A percentile compares a stretch with the other conserved stretches of the same genome.
Evolutionary conservation across 2,329 filamentous ascomycete species (phyloP).

Genomic region (Colletotrichum sp.): DNA sequence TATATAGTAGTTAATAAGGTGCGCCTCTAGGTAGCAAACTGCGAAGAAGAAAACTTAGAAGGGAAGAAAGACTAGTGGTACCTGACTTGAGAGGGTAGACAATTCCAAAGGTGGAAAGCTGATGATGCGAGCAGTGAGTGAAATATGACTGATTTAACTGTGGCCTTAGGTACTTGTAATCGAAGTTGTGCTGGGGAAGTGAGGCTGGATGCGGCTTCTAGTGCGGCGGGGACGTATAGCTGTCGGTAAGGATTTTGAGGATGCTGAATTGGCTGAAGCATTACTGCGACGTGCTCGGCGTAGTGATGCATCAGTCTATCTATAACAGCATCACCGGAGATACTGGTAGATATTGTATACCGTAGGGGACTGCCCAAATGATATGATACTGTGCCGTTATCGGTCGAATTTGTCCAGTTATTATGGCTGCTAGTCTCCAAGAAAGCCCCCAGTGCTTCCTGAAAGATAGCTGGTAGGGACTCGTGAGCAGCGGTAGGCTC

Average conservation of each 20-base stretch:
- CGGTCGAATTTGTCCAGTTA: neutral
- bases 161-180: neutral
- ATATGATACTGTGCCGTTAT: neutral
- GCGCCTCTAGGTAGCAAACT: too few species aligned
- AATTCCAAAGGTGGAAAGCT: neutral
- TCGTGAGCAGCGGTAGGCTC: neutral
- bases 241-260: neutral
- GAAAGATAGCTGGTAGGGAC: rapidly evolving
- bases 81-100: neutral
- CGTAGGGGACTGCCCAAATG: neutral
- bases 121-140: neutral
- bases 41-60: too few species aligned
- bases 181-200: neutral
- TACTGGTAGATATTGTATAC: neutral
- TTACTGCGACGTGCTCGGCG: neutral
- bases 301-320: constrained; percentile 1
- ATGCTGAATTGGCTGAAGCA: constrained; percentile 1
- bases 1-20: too few species aligned
- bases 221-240: neutral
- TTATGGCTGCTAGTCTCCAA: neutral
- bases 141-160: neutral
- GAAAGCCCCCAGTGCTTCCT: neutral
- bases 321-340: neutral
- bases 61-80: too few species aligned
- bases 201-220: neutral